These are phyloP conservation scores for Alternaria sp. DNA, from an alignment of 2,329 filamentous ascomycete genomes.

Conservation along the genomic window DNA sequence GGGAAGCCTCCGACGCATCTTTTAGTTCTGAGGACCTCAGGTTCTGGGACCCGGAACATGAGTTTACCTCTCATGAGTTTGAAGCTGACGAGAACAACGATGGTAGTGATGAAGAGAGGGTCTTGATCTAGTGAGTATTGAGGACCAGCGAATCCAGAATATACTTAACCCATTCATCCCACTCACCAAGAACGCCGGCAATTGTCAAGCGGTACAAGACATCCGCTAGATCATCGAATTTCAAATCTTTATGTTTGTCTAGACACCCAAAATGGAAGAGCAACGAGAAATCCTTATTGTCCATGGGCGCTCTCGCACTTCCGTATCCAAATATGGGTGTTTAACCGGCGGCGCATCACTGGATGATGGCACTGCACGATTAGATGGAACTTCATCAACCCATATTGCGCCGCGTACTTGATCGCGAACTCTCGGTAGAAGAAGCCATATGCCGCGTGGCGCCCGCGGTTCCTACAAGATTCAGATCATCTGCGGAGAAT, in stretches of 20 bases:
- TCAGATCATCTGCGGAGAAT: background rate
- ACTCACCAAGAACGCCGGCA: too few species aligned
- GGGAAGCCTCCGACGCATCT: too few species aligned
- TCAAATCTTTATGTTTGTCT: background rate
- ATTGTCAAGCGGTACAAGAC: background rate
- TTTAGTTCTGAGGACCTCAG: too few species aligned
- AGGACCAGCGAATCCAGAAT: background rate
- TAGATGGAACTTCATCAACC: constrained; percentile 15
- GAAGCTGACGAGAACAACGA: background rate
- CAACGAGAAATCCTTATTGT: background rate
- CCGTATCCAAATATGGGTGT: background rate
- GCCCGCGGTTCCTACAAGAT: background rate
- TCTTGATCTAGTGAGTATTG: background rate
- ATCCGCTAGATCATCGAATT: background rate
- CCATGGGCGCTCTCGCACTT: background rate
- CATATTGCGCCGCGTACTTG: constrained; percentile 19
- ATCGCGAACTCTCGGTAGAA: background rate
- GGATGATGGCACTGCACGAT: constrained; percentile 3
- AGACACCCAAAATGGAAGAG: background rate
- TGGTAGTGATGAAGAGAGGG: background rate
- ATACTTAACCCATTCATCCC: too few species aligned
- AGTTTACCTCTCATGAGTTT: background rate
- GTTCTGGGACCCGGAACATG: background rate
- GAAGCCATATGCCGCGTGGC: constrained; percentile 8
- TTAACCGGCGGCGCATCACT: constrained; percentile 16